Conservation (phyloP, 2,329 filamentous ascomycete species). For the Fusarium devonianum region DNA sequence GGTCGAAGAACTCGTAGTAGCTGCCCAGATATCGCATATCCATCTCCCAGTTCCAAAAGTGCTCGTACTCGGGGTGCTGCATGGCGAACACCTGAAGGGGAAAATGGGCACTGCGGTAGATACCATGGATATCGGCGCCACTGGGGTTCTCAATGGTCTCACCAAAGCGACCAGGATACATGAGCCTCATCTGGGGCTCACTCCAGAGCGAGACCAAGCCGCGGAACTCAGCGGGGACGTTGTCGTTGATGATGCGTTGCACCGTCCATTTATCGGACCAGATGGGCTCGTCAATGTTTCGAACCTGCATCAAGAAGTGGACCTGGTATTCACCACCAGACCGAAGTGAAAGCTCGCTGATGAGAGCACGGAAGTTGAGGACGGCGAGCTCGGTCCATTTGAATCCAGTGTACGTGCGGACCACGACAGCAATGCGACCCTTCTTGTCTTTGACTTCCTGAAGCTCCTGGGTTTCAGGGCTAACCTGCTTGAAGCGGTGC, state of each 20-base stretch:
- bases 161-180: conserved; percentile 76
- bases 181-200: conserved; percentile 80
- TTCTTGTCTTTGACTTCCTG: conserved; percentile 48
- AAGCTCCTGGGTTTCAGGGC: conserved; percentile 49
- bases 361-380: conserved; percentile 81
- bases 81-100: conserved; percentile 70
- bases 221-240: conserved; percentile 77
- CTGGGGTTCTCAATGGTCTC: conserved; percentile 68
- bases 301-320: conserved; percentile 86
- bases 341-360: conserved; percentile 77
- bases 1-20: conserved; percentile 76
- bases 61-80: conserved; percentile 68
- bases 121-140: conserved; percentile 68
- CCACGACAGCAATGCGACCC: conserved; percentile 74
- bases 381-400: conserved; percentile 79
- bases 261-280: conserved; percentile 81
- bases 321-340: conserved; percentile 84
- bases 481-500: conserved; percentile 60
- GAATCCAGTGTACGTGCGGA: conserved; percentile 83
- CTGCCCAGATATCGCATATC: conserved; percentile 71
- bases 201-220: conserved; percentile 85
- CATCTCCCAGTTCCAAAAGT: conserved; percentile 77
- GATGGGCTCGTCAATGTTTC: conserved; percentile 78
- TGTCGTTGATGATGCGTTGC: conserved; percentile 71
- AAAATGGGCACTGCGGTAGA: conserved; percentile 71